These are phyloP conservation scores for Phanerochaete carnosa DNA, from an alignment of 768 basidiomycete genomes.

Conservation along the genomic window DNA sequence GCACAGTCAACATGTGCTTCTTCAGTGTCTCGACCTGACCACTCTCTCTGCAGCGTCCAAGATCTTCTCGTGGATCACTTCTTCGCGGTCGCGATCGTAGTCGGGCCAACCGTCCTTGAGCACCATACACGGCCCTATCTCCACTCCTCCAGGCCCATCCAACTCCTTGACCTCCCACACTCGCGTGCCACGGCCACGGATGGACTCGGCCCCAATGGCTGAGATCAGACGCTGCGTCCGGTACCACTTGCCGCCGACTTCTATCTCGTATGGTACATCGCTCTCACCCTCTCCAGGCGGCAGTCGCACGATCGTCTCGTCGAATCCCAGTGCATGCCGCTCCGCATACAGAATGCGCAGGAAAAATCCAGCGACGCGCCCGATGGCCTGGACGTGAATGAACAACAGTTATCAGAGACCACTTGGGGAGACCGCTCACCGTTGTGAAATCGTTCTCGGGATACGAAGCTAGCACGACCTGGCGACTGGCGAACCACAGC, in stretches of 20 bases:
- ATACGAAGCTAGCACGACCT: conserved; percentile 16
- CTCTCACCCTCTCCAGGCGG: background rate
- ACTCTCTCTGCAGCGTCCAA: background rate
- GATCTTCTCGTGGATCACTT: background rate
- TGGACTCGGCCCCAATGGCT: background rate
- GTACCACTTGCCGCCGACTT: background rate
- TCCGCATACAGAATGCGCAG: background rate
- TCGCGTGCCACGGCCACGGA: conserved; percentile 4
- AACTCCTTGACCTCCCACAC: background rate
- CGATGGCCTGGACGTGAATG: background rate
- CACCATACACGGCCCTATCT: background rate
- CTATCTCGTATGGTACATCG: background rate
- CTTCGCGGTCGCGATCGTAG: background rate
- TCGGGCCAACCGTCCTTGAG: conserved; percentile 13
- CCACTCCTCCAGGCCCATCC: background rate
- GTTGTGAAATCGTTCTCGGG: conserved; percentile 14
- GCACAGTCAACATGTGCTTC: background rate
- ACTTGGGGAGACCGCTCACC: background rate
- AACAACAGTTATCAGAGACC: background rate
- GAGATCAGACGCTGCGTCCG: background rate
- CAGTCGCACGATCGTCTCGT: background rate
- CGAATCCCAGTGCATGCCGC: background rate
- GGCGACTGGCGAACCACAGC: conserved; percentile 27
- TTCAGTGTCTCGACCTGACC: background rate
- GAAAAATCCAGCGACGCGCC: background rate